Percentiles rank a stretch among this genome's conserved stretches.
Conservation (phyloP, 352 stramenopile genomes). For the Phytophthora pseudosyringae region DNA sequence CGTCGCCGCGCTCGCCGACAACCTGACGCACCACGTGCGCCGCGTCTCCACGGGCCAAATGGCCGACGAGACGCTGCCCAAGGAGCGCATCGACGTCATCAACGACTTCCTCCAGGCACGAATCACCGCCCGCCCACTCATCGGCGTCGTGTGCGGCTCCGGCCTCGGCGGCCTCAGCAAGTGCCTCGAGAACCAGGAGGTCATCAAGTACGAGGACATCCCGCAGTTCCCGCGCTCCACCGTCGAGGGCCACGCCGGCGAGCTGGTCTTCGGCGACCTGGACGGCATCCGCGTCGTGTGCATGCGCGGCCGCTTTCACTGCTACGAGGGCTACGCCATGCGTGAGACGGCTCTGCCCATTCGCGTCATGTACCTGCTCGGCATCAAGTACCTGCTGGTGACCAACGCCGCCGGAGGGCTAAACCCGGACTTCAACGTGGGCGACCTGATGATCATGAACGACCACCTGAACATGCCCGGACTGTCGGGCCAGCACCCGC, state of each 20-base stretch:
- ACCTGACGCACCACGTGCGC: conserved; percentile 17
- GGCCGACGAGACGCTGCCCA: conserved; percentile 51
- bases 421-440: conserved; percentile 92
- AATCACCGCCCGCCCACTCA: conserved; percentile 28
- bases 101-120: conserved; percentile 21
- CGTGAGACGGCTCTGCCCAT: conserved; percentile 93
- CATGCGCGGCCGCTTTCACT: conserved; percentile 96
- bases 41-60: conserved; percentile 57
- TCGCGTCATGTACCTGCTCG: conserved; percentile 93
- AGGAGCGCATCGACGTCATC: conserved; percentile 20
- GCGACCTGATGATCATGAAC: conserved; percentile 95
- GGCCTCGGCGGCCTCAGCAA: conserved; percentile 72
- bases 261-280: conserved; percentile 93
- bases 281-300: conserved; percentile 85
- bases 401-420: conserved; percentile 96
- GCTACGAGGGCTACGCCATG: conserved; percentile 96
- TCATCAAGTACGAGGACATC: conserved; percentile 88
- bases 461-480: conserved; percentile 96
- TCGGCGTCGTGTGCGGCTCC: conserved; percentile 93
- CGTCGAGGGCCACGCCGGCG: conserved; percentile 91
- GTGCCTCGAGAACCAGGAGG: conserved; percentile 78
- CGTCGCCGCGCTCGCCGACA: conserved; percentile 6
- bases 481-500: conserved; percentile 91
- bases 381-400: conserved; percentile 94
- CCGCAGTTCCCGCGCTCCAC: conserved; percentile 90